Conservation (phyloP, 208 protist species). For the Leishmania braziliensis region DNA sequence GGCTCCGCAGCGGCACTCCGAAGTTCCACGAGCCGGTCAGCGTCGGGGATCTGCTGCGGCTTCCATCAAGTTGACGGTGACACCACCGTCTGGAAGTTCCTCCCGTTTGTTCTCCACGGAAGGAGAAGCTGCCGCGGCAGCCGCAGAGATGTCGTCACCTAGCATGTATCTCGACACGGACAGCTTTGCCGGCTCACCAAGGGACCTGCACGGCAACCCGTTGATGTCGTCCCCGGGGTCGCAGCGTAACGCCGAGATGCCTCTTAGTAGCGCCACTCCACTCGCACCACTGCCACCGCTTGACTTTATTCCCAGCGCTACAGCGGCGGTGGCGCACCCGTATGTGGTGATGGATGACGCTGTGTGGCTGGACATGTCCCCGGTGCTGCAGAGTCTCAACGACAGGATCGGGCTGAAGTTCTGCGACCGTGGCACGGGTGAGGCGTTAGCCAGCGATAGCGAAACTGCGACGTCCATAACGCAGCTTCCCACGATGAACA, state of each 20-base stretch:
- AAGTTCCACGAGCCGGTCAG: too few relatives aligned
- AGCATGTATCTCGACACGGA: not conserved
- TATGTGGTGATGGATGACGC: conserved; percentile 56
- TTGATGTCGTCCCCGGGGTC: too few relatives aligned
- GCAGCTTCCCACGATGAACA: conserved; percentile 1
- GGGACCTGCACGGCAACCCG: not conserved
- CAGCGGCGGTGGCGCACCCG: conserved; percentile 12
- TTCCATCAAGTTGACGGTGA: not conserved
- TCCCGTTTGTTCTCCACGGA: conserved; percentile 4
- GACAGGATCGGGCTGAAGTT: conserved; percentile 66
- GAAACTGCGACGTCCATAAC: not conserved
- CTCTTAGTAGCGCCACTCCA: not conserved
- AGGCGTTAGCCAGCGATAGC: conserved; percentile 5
- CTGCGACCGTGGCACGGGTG: conserved; percentile 56
- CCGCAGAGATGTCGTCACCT: not conserved
- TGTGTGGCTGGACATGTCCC: conserved; percentile 59
- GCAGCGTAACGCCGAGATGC: not conserved
- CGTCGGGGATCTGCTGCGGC: not conserved
- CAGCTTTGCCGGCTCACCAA: not conserved
- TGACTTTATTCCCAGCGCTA: not conserved
- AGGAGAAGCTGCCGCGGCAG: not conserved
- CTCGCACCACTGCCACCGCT: not conserved
- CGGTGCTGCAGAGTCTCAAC: conserved; percentile 71
- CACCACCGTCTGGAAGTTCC: not conserved
- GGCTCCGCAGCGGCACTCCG: not conserved